phyloP scores from a whole-genome alignment of 2,329 filamentous ascomycete species.

The Dryadomyces quercus-mongolicae region DNA sequence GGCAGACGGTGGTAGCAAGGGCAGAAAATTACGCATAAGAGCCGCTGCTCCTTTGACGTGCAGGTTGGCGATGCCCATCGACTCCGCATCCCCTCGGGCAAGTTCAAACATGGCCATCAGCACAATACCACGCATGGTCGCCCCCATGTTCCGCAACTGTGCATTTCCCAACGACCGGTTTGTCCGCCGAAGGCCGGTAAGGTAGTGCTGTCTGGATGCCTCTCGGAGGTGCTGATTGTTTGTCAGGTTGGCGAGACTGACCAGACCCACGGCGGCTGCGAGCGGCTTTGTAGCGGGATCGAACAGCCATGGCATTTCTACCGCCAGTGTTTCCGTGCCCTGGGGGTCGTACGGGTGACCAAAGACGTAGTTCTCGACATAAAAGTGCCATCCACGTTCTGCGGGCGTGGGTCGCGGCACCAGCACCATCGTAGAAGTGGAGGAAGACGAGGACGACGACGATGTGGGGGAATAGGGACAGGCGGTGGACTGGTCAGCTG shows the following conservation, averaged over 20 bases:
- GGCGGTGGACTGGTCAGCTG: not conserved
- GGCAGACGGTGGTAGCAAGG: slow-evolving; percentile 23
- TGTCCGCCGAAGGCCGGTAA: slow-evolving; percentile 36
- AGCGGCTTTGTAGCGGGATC: slow-evolving; percentile 30
- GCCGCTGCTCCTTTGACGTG: slow-evolving; percentile 49
- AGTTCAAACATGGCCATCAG: slow-evolving; percentile 51
- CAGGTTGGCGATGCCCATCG: slow-evolving; percentile 38
- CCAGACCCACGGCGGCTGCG: slow-evolving; percentile 45
- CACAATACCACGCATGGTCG: slow-evolving; percentile 39
- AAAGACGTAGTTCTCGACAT: slow-evolving; percentile 36
- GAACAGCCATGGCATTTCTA: slow-evolving; percentile 20
- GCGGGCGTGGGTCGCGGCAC: slow-evolving; percentile 29
- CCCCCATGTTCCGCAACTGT: slow-evolving; percentile 23
- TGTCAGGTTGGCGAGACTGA: slow-evolving; percentile 42
- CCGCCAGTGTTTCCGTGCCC: slow-evolving; percentile 23
- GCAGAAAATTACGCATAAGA: slow-evolving; percentile 36
- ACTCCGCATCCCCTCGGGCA: slow-evolving; percentile 33
- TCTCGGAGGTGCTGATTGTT: slow-evolving; percentile 32
- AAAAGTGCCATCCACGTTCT: slow-evolving; percentile 38
- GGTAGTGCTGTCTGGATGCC: slow-evolving; percentile 39
- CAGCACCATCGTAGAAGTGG: slow-evolving; percentile 13
- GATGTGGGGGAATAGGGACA: not conserved
- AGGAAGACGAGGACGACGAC: not conserved
- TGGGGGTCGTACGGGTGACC: slow-evolving; percentile 38
- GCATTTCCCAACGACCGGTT: slow-evolving; percentile 26